Evolutionary conservation across 2,329 filamentous ascomycete species (phyloP), one percentile per base, ranked within the genome.

Genomic region (Monilinia fructigena): DNA sequence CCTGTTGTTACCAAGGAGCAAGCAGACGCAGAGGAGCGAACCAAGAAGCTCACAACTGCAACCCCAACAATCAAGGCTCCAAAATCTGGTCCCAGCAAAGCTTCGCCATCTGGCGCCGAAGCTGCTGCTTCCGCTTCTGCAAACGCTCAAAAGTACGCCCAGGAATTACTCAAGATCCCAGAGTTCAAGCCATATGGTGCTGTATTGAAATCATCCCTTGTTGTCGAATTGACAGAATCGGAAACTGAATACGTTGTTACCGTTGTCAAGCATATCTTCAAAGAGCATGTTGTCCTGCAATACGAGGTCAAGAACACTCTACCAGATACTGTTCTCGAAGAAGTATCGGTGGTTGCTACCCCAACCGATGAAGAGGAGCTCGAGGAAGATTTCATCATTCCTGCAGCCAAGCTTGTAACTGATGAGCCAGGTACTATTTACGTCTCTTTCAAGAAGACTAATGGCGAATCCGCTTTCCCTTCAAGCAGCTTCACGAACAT

Each of bases 271-370:
- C 95, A 99, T 77, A 88, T 99, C 75, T 99, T 97, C 88, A 96
- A 96, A 81, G 92, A 97, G 77, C 92, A 98, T 76, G 83, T 99
- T 75, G 94, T 99, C 45, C 82, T 99, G 65, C 95, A 99, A 76
- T 99, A 95, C 78, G 92, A 98, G 76, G 88, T 99, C 78, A 98
- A 96, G 84, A 99, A 99, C 82, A 99, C 95, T 2, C 84, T 99
- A 14, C 89, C 92, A 16, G 92, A 93, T 68, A 96, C 93, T 20
- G 86, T 99, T 38, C 83, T 98, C 45, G 92, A 97, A 77, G 92
- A 96, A 69, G 92, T 96, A 20, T 92, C 91, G 0, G 87, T 97
- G 50, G 85, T 93, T 23, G 90, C 90, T 40, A 89, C 89, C 0
- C 92, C 93, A 5, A 82, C 88, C 1, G 90, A 96, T 48, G 90